Evolutionary conservation across 2,329 filamentous ascomycete genomes (phyloP).

Genomic region (Emydomyces testavorans): DNA sequence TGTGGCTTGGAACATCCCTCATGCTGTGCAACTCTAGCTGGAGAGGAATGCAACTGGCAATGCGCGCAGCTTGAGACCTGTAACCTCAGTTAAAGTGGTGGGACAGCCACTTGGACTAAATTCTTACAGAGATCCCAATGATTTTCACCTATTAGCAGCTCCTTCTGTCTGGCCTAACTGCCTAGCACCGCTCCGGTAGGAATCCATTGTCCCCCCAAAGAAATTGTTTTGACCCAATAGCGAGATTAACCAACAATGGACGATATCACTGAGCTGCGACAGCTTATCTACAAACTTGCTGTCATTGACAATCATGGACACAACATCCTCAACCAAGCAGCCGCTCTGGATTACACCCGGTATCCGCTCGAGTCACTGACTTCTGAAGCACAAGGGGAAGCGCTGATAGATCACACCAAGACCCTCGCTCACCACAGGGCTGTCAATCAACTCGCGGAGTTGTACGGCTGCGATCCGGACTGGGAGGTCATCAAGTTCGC

Average conservation of each 20-base stretch:
- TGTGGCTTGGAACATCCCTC: too few species aligned
- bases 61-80: too few species aligned
- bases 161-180: too few species aligned
- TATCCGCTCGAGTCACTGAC: conserved; percentile 52
- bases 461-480: conserved; percentile 53
- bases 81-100: too few species aligned
- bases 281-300: conserved; percentile 31
- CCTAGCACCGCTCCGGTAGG: too few species aligned
- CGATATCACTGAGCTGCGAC: conserved; percentile 21
- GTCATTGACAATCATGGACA: conserved; percentile 41
- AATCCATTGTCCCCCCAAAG: too few species aligned
- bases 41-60: too few species aligned
- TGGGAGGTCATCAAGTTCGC: conserved; percentile 48
- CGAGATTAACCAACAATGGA: conserved; percentile 8
- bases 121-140: too few species aligned
- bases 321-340: conserved; percentile 30
- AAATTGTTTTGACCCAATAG: too few species aligned
- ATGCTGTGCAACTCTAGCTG: too few species aligned
- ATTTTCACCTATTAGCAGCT: too few species aligned
- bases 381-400: conserved; percentile 60
- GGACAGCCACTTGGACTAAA: too few species aligned
- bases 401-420: conserved; percentile 47
- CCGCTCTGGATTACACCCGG: conserved; percentile 25
- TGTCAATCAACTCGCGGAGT: conserved; percentile 52
- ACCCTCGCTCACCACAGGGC: conserved; percentile 60